These are phyloP conservation scores for Actinomucor elegans DNA, from an alignment of 371 early-diverging fungal genomes.

Conservation along the genomic window DNA sequence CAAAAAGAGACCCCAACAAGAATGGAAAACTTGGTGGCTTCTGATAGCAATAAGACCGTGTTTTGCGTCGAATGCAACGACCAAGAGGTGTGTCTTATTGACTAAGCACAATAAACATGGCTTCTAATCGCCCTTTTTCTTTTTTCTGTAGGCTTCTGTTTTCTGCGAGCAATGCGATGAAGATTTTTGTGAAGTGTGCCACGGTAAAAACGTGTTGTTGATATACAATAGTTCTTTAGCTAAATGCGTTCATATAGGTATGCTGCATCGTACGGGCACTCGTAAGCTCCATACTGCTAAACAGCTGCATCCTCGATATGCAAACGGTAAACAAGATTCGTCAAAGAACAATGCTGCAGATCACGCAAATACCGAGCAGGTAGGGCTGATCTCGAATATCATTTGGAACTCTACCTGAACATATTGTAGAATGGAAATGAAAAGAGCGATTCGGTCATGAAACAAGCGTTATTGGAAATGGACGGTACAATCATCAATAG, in stretches of 20 bases:
- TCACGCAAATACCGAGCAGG: background rate
- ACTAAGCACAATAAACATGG: background rate
- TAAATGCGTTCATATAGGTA: slow-evolving; percentile 25
- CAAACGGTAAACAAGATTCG: background rate
- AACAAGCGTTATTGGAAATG: slow-evolving; percentile 32
- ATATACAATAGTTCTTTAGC: too few relatives aligned
- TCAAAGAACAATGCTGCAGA: background rate
- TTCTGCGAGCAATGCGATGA: slow-evolving; percentile 83
- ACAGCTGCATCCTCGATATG: slow-evolving; percentile 12
- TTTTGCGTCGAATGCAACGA: slow-evolving; percentile 89
- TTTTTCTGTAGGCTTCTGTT: slow-evolving; percentile 50
- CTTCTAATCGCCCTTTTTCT: background rate
- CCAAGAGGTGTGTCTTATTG: slow-evolving; percentile 37
- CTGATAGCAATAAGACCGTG: slow-evolving; percentile 36
- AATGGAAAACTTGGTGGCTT: slow-evolving; percentile 13
- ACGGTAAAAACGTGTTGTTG: slow-evolving; percentile 44
- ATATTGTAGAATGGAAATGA: background rate
- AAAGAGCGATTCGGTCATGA: slow-evolving; percentile 15
- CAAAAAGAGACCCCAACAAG: too few relatives aligned
- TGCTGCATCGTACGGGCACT: slow-evolving; percentile 54
- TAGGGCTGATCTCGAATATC: too few relatives aligned
- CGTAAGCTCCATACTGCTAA: slow-evolving; percentile 44
- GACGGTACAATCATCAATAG: slow-evolving; percentile 49
- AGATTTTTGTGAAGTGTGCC: slow-evolving; percentile 93
- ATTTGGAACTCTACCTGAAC: too few relatives aligned